Evolutionary conservation across 1,284 basidiomycete species (phyloP).

Genomic region (Naganishia liquefaciens): DNA sequence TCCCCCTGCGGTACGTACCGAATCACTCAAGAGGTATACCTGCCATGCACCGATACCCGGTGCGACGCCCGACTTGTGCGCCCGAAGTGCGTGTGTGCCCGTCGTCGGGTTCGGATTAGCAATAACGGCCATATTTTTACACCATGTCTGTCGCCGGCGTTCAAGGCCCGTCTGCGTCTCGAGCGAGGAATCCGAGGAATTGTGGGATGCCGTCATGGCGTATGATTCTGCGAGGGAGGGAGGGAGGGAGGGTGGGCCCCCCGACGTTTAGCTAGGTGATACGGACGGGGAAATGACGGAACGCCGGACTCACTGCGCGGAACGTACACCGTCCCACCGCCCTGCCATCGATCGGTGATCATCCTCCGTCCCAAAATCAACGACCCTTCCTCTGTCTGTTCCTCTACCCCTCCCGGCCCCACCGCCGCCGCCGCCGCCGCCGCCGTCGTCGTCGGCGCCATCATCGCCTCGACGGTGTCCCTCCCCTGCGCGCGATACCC

Average conservation of each 20-base stretch:
- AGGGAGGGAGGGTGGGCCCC: too few relatives aligned
- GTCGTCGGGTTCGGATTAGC: slow-evolving; percentile 27
- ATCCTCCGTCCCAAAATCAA: slow-evolving; percentile 20
- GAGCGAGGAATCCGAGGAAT: slow-evolving; percentile 19
- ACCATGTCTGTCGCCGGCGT: slow-evolving; percentile 19
- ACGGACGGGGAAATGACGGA: too few relatives aligned
- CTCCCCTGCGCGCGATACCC: slow-evolving; percentile 18
- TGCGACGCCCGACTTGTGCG: slow-evolving; percentile 10
- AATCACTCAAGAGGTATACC: slow-evolving; percentile 30
- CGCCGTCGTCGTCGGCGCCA: neutral
- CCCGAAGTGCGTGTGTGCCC: slow-evolving; percentile 22
- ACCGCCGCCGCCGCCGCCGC: too few relatives aligned
- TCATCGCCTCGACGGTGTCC: slow-evolving; percentile 2
- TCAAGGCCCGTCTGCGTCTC: slow-evolving; percentile 1
- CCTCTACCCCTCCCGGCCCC: too few relatives aligned
- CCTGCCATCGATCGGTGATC: slow-evolving; percentile 25
- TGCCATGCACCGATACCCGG: slow-evolving; percentile 26
- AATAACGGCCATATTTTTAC: slow-evolving; percentile 23
- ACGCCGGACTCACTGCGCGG: slow-evolving; percentile 1
- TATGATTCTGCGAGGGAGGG: neutral
- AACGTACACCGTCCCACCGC: slow-evolving; percentile 20
- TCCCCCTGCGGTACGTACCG: slow-evolving; percentile 24
- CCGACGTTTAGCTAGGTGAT: too few relatives aligned
- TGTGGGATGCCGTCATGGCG: neutral
- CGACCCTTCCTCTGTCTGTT: slow-evolving; percentile 12